Base-by-base conservation (phyloP, 495 filamentous ascomycete species). In the Rusavskia elegans region DNA sequence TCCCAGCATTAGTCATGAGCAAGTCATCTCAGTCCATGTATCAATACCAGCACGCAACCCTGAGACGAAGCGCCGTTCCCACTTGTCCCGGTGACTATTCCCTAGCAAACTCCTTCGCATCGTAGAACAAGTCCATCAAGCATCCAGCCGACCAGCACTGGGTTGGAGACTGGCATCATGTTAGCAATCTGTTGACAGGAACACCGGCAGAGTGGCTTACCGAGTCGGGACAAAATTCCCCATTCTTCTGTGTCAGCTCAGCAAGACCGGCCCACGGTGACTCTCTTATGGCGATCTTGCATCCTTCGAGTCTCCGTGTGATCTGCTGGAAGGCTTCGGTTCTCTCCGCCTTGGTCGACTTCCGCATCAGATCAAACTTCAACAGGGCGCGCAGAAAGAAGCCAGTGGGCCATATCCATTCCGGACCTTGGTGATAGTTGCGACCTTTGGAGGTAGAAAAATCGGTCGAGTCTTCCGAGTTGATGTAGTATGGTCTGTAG, bases 341-440 rank as follows among this genome's bases (percentile, higher is more conserved):
- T 39, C 82, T 76, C 57, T 77, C 80, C 51, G 77, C 74, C 17
- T 63, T 68, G 0, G 71, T 79, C 35, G 75, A 75, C 27, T 87
- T 72, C 6, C 89, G 72, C 68, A 76, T 73, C 39, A 96, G 71
- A 65, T 95, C 90, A 61, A 97, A 96, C 63, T 85, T 83, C 49
- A 97, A 70, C 52, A 99, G 69, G 1, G 93, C 93, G 36, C 93
- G 77, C 16, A 96, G 72, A 71, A 90, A 97, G 73, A 85, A 99
- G 8, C 93, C 93, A 4, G 85, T 87, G 1, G 89, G 93, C 93
- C 93, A 99, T n/a, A 95, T 71, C 93, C 93, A 99, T 66, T 99
- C 93, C 0, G 93, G 93, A 1, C 93, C 93, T 65, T 97, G 92
- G 63, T 99, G 93, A 64, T 99, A 99, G 62, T 95, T 96, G 17